phyloP scores from a whole-genome alignment of 75 land plant genomes.

The Pinus taeda region DNA sequence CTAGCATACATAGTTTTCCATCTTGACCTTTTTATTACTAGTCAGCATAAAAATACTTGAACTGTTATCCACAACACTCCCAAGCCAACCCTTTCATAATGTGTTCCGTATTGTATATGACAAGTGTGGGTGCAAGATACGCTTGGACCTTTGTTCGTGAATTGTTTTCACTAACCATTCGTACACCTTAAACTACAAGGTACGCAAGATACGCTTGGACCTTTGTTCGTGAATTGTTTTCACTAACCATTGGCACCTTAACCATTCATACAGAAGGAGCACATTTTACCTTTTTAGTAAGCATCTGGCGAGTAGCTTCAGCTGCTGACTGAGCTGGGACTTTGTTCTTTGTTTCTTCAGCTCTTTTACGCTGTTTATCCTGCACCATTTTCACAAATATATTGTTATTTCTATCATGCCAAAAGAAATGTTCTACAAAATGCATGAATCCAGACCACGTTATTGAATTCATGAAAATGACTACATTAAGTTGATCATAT shows the following conservation, averaged over 20 bases:
- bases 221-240: not conserved
- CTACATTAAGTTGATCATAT: not conserved
- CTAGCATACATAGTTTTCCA: not conserved
- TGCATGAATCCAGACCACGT: not conserved
- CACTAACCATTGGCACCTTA: not conserved
- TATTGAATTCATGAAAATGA: not conserved
- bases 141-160: not conserved
- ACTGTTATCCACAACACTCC: not conserved
- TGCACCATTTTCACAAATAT: conserved; percentile 14
- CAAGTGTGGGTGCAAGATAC: not conserved
- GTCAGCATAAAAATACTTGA: not conserved
- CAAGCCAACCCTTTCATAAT: not conserved
- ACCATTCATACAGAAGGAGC: not conserved
- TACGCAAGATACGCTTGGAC: not conserved
- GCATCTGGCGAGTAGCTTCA: conserved; percentile 69
- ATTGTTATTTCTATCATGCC: not conserved
- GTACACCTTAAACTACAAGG: not conserved
- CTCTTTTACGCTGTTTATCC: conserved; percentile 62
- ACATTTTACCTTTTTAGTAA: conserved; percentile 55
- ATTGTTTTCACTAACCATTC: not conserved
- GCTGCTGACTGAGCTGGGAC: conserved; percentile 69
- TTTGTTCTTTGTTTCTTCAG: conserved; percentile 52
- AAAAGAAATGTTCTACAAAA: not conserved
- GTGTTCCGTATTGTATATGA: not conserved
- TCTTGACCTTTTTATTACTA: not conserved